phyloP scores from a whole-genome alignment of 805 yeast species.

The Kazachstania martiniae region DNA sequence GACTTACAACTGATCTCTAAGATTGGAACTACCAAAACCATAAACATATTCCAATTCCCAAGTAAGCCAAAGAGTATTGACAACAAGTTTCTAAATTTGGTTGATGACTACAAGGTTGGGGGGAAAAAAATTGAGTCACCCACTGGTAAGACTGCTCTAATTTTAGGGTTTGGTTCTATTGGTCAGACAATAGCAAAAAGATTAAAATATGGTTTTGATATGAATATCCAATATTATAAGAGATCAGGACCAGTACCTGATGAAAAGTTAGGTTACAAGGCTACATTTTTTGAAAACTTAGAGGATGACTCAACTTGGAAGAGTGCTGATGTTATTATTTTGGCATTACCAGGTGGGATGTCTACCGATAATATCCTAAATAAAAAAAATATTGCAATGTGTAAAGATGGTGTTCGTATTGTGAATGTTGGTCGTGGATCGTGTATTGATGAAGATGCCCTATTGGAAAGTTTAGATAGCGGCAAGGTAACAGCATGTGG shows the following conservation, averaged over 20 bases:
- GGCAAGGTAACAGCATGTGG: constrained; percentile 61
- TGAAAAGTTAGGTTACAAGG: constrained; percentile 35
- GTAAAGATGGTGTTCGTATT: constrained; percentile 47
- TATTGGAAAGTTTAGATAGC: constrained; percentile 45
- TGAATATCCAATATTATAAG: constrained; percentile 54
- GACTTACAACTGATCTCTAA: constrained; percentile 1
- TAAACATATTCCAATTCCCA: constrained; percentile 11
- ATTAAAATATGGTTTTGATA: constrained; percentile 43
- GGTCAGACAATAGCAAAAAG: constrained; percentile 55
- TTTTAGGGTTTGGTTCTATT: constrained; percentile 69
- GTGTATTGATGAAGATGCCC: constrained; percentile 55
- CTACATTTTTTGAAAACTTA: constrained; percentile 36
- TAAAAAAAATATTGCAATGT: constrained; percentile 32
- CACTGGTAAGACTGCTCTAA: constrained; percentile 43
- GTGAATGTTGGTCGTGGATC: constrained; percentile 72
- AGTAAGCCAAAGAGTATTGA: constrained; percentile 4
- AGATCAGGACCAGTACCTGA: constrained; percentile 33
- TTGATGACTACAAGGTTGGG: constrained; percentile 36
- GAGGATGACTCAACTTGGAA: constrained; percentile 30
- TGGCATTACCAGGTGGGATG: constrained; percentile 57
- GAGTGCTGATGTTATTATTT: constrained; percentile 44
- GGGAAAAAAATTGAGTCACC: constrained; percentile 42
- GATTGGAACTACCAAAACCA: background rate
- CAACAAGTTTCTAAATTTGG: no score
- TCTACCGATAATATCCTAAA: constrained; percentile 48